A percentile compares a stretch with the other conserved stretches of the same genome.
Evolutionary conservation across 805 yeast genomes (phyloP).

Genomic region (Lipomyces chichibuensis): DNA sequence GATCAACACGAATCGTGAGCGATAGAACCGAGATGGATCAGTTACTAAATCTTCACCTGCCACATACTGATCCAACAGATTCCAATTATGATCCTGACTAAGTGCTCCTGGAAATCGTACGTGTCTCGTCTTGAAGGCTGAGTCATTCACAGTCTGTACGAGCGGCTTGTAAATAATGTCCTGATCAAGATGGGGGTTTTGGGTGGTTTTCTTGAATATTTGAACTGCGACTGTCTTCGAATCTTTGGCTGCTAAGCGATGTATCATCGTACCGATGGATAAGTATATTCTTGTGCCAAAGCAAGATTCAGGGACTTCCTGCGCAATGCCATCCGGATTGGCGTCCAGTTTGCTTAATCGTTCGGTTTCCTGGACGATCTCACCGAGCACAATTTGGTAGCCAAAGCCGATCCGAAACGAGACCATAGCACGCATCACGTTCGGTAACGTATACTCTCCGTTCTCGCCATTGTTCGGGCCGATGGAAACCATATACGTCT

Average conservation of each 20-base stretch:
- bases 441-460: conserved; percentile 56
- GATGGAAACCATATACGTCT: conserved; percentile 77
- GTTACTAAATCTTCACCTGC: conserved; percentile 81
- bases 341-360: conserved; percentile 52
- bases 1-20: conserved; percentile 80
- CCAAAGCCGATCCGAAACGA: conserved; percentile 81
- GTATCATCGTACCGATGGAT: conserved; percentile 81
- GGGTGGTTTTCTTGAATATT: conserved; percentile 51
- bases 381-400: conserved; percentile 84
- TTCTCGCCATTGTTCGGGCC: conserved; percentile 54
- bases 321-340: conserved; percentile 51
- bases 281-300: conserved; percentile 70
- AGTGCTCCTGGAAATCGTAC: conserved; percentile 58
- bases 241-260: conserved; percentile 73
- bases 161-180: conserved; percentile 52
- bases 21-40: conserved; percentile 59
- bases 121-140: conserved; percentile 59
- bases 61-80: conserved; percentile 82
- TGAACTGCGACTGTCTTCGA: conserved; percentile 75
- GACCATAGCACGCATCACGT: conserved; percentile 82
- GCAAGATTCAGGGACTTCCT: conserved; percentile 58
- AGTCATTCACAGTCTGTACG: conserved; percentile 79
- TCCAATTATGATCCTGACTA: conserved; percentile 71
- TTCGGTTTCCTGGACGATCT: conserved; percentile 67
- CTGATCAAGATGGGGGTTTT: conserved; percentile 28